phyloP scores from a whole-genome alignment of 345 rosid species.

The Murraya koenigii region DNA sequence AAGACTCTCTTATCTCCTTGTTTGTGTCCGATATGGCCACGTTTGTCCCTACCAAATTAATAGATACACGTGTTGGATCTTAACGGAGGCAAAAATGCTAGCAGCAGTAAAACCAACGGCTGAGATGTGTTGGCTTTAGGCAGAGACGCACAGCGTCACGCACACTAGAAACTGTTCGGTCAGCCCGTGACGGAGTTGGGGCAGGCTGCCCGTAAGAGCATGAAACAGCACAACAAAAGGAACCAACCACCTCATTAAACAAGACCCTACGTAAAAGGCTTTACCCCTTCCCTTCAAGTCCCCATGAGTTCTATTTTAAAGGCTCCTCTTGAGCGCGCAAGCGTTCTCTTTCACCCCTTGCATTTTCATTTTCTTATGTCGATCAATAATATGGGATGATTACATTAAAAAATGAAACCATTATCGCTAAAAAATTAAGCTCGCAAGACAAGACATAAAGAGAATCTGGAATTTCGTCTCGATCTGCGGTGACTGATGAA shows the following conservation, averaged over 20 bases:
- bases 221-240: neutral
- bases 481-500: neutral
- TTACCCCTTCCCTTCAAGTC: too few species aligned
- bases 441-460: neutral
- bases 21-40: slow-evolving; percentile 37
- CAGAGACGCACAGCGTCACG: slow-evolving; percentile 33
- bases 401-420: neutral
- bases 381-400: neutral
- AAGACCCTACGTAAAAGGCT: neutral
- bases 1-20: slow-evolving; percentile 25
- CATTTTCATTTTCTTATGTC: neutral
- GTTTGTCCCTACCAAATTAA: slow-evolving; percentile 13
- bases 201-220: slow-evolving; percentile 32
- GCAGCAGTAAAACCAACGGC: slow-evolving; percentile 35
- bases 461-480: neutral
- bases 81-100: neutral
- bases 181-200: slow-evolving; percentile 36
- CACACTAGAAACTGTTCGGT: neutral
- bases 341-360: neutral
- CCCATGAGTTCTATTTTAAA: neutral
- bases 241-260: neutral
- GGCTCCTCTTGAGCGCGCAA: neutral
- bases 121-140: slow-evolving; percentile 21
- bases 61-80: slow-evolving; percentile 37
- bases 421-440: neutral